These are phyloP conservation scores for Vigna reflexopilosa DNA, from an alignment of 306 rosid species.

Conservation along the genomic window DNA sequence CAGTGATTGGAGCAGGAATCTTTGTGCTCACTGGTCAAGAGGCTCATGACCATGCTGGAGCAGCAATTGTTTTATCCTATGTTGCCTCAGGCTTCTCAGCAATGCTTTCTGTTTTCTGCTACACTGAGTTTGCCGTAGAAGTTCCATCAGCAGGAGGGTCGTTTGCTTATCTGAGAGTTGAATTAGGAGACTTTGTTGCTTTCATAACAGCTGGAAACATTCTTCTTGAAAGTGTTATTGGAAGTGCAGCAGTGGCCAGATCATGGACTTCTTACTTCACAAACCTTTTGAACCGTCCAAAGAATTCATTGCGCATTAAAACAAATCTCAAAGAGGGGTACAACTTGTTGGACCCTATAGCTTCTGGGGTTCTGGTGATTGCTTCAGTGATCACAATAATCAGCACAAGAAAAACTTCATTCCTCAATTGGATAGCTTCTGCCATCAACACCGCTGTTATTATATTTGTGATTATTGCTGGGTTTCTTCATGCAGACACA, in stretches of 20 bases:
- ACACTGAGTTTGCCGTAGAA: slow-evolving; percentile 82
- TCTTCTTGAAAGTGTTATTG: slow-evolving; percentile 68
- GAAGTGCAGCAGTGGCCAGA: slow-evolving; percentile 73
- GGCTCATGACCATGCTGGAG: slow-evolving; percentile 65
- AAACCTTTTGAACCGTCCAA: slow-evolving; percentile 57
- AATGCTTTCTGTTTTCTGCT: slow-evolving; percentile 85
- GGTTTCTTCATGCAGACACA: slow-evolving; percentile 54
- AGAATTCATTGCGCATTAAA: slow-evolving; percentile 57
- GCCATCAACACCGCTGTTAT: slow-evolving; percentile 60
- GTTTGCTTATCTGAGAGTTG: slow-evolving; percentile 78
- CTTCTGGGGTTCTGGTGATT: slow-evolving; percentile 55
- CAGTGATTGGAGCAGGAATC: slow-evolving; percentile 82
- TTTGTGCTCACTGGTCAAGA: slow-evolving; percentile 80
- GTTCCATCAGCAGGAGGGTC: slow-evolving; percentile 86
- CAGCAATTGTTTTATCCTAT: slow-evolving; percentile 72
- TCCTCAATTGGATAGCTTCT: slow-evolving; percentile 74
- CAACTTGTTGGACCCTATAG: slow-evolving; percentile 73
- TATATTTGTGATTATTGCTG: slow-evolving; percentile 64
- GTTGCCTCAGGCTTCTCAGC: slow-evolving; percentile 80
- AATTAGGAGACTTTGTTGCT: slow-evolving; percentile 80
- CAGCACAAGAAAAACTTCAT: slow-evolving; percentile 76
- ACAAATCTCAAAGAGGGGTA: slow-evolving; percentile 55
- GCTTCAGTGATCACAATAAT: slow-evolving; percentile 56
- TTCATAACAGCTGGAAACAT: slow-evolving; percentile 83
- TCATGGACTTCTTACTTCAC: slow-evolving; percentile 87